These are phyloP conservation scores for Houttuynia cordata DNA, from an alignment of 164 flowering plant species.

Conservation along the genomic window DNA sequence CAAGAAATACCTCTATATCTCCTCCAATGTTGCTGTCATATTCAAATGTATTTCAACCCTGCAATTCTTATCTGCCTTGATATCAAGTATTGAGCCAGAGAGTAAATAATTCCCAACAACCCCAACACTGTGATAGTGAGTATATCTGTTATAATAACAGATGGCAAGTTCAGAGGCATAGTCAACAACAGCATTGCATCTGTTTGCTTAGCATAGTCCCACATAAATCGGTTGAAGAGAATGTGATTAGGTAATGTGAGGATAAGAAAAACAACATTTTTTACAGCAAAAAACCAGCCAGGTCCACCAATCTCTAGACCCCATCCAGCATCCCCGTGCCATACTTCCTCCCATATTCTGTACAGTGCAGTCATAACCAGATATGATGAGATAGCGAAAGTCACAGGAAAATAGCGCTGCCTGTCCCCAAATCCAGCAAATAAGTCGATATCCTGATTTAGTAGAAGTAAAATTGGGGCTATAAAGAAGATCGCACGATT, in stretches of 20 bases:
- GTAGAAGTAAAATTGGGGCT: slow-evolving; percentile 82
- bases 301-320: slow-evolving; percentile 83
- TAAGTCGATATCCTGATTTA: slow-evolving; percentile 95
- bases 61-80: slow-evolving; percentile 85
- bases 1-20: neutral
- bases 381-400: slow-evolving; percentile 58
- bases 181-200: slow-evolving; percentile 56
- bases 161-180: slow-evolving; percentile 78
- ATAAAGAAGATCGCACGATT: slow-evolving; percentile 83
- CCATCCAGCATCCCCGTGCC: slow-evolving; percentile 92
- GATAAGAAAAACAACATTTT: slow-evolving; percentile 76
- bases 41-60: slow-evolving; percentile 72
- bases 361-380: slow-evolving; percentile 61
- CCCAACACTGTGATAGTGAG: slow-evolving; percentile 75
- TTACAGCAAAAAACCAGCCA: slow-evolving; percentile 88
- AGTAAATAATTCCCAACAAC: slow-evolving; percentile 75
- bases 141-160: slow-evolving; percentile 69
- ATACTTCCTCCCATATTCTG: slow-evolving; percentile 81
- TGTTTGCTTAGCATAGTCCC: slow-evolving; percentile 72
- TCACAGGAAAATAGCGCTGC: slow-evolving; percentile 90
- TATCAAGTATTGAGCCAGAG: slow-evolving; percentile 75
- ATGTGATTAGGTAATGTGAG: slow-evolving; percentile 94
- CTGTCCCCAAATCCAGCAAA: slow-evolving; percentile 89
- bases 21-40: neutral
- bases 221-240: slow-evolving; percentile 82